Conservation (phyloP, 495 filamentous ascomycete species). For the Penicillium dipodomyicola region DNA sequence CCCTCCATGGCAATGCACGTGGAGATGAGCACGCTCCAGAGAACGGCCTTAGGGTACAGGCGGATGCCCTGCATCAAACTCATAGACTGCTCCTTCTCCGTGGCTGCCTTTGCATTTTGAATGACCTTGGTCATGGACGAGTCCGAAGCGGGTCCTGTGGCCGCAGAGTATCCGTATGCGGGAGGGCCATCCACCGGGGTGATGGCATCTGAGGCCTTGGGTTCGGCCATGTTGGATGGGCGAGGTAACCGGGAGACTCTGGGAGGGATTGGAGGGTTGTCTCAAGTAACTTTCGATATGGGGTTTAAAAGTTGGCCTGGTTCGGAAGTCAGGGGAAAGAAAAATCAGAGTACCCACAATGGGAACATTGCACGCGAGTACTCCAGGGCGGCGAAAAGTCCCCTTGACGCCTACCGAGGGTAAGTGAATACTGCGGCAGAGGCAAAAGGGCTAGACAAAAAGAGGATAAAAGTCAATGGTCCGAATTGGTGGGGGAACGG, state of each 20-base stretch:
- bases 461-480: conserved; percentile 2
- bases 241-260: conserved; percentile 14
- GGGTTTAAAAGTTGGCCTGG: conserved; percentile 9
- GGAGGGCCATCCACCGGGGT: conserved; percentile 24
- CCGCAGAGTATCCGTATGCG: conserved; percentile 15
- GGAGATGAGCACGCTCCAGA: conserved; percentile 54
- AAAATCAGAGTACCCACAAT: conserved; percentile 25
- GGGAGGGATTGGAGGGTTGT: conserved; percentile 3
- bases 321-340: conserved; percentile 12
- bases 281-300: not conserved
- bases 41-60: conserved; percentile 57
- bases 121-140: conserved; percentile 38
- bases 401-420: conserved; percentile 2
- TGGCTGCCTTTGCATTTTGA: conserved; percentile 44
- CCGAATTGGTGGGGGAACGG: conserved; percentile 22
- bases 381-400: conserved; percentile 15
- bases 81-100: conserved; percentile 50
- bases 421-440: conserved; percentile 2
- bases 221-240: conserved; percentile 23
- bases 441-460: conserved; percentile 14
- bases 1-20: conserved; percentile 58
- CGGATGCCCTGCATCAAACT: conserved; percentile 44
- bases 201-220: conserved; percentile 29
- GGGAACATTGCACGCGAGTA: conserved; percentile 25
- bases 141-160: conserved; percentile 24